phyloP scores from a whole-genome alignment of 2,329 filamentous ascomycete species.

The Chaetomium sp. region DNA sequence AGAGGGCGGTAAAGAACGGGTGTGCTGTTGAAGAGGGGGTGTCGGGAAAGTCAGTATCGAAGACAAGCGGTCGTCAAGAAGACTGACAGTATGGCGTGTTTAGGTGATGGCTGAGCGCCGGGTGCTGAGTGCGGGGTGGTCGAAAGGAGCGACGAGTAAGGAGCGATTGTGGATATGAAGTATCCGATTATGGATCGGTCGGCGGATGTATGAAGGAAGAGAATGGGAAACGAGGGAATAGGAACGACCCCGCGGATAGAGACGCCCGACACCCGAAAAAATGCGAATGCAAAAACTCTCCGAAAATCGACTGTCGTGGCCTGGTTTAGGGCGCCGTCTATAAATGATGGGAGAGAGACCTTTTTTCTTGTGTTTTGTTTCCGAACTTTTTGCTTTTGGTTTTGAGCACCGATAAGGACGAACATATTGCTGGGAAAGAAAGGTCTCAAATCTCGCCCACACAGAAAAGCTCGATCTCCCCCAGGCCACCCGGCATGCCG shows the following conservation, averaged over 20 bases:
- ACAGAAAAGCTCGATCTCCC: constrained; percentile 86
- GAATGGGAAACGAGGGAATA: not conserved
- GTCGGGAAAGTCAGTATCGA: not conserved
- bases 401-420: not conserved
- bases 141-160: not conserved
- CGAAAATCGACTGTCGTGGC: not conserved
- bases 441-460: constrained; percentile 39
- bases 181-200: constrained; percentile 4
- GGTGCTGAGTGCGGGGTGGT: not conserved
- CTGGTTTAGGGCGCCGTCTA: constrained; percentile 8
- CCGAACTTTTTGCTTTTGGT: not conserved
- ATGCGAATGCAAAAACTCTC: constrained; percentile 1
- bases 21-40: not conserved
- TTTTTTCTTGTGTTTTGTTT: not conserved
- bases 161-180: not conserved
- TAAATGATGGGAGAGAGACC: not conserved
- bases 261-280: not conserved
- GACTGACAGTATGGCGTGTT: not conserved
- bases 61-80: not conserved
- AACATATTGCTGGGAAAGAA: no score
- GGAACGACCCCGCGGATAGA: not conserved
- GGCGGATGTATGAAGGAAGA: not conserved
- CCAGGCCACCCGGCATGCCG: constrained; percentile 62
- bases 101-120: not conserved
- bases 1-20: not conserved